Base-by-base conservation (phyloP, 768 basidiomycete genomes). In the Leccinellum luteum region DNA sequence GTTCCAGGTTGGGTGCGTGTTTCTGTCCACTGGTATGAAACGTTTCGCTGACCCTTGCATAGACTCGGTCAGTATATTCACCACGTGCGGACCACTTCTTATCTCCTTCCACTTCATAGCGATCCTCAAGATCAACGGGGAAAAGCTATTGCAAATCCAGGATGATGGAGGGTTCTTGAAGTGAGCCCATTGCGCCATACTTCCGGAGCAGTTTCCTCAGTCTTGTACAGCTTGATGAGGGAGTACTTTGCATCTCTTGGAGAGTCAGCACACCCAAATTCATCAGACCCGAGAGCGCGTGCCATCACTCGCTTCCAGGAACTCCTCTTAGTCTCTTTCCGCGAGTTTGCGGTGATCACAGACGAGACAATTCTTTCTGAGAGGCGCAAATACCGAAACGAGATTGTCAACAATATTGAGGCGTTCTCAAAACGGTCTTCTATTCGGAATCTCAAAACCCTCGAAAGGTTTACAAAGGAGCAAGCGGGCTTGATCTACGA, bases 251-350 rank as follows among this genome's bases (percentile, higher is more conserved):
- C 90, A 15, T 90, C 91, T 27, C 84, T 99, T 14, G 96, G 92
- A 35, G 89, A 94, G 15, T 94, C 96, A 2, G 97, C 96, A 0
- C 92, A 98, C 69, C 96, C 97, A 0, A 76, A 88, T 59, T 92
- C 96, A 14, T 71, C 80, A 7, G 96, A 98, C 64, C 89, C 94
- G 8, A 87, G 94, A 14, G 83, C 90, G 4, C 89, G 95, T 13
- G 92, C 94, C 21, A 96, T 98, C 66, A 98, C 94, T 9, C 88
- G 91, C 55, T 99, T 99, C 81, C 97, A 98, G 72, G 95, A 99
- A 74, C 85, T 94, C 1, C 85, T 98, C 43, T 86, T 98, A 7
- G 88, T 99, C 55, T 96, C 97, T 3, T 99, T 99, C 84, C 85
- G 97, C 56, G 97, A 99, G 70, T 98, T 99, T 71, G 89, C 92